Base-by-base conservation (phyloP, 106 monocot species). In the Apostasia ramifera region DNA sequence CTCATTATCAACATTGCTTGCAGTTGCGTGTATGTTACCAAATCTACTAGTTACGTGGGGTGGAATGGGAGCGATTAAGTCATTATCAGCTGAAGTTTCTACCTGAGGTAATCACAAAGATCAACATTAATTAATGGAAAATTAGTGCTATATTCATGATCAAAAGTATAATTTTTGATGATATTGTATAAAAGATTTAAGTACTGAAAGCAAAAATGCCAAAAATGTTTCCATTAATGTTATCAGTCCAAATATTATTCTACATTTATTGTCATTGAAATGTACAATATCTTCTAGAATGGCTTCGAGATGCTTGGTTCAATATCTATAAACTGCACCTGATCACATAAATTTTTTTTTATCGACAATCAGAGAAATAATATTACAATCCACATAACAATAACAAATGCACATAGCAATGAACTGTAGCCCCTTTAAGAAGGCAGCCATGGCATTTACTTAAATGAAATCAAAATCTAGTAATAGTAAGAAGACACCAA, bases 1-100 rank as follows among this genome's bases (percentile, higher is more conserved):
- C 13, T 71, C n/a, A 41, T 71, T 70, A 57, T 77, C 66, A 12
- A 49, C 7, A 57, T 63, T 70, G 47, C 44, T 63, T 12, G 62
- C 48, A 4, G 56, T 26, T 45, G 63, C 41, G 3, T 77, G 53
- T 44, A 77, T 0, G 8, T 42, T 15, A 69, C 57, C 41, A 14
- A n/a, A 9, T 57, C 41, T 54, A 2, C 44, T 43, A 0, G 15
- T 7, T 7, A 44, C 26, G 2, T 48, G 5, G 7, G 52, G 66
- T 14, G 57, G 67, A 50, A 66, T 37, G 2, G 67, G 40, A 47
- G 44, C 46, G 37, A 44, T 26, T 26, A 26, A 39, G 47, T 76
- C 64, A 42, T 55, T 26, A 13, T 47, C 55, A 14, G 47, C 64
- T 15, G 57, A 77, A 57, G 77, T 65, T 6, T 70, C 63, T 71